phyloP scores from a whole-genome alignment of 257 asterid species.

The Cruciata laevipes region DNA sequence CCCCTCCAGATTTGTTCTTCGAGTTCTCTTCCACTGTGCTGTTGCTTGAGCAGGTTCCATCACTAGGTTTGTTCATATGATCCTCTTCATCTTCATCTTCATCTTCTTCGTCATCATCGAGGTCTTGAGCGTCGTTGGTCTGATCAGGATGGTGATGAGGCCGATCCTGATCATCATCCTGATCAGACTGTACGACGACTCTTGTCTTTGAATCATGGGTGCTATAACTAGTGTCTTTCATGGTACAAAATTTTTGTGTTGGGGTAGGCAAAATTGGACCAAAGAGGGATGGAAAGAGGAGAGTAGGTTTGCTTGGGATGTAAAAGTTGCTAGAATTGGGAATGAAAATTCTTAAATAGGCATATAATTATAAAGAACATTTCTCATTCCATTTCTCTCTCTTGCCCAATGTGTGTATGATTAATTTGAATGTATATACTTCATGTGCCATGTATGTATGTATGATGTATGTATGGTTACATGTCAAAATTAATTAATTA shows the following conservation, averaged over 20 bases:
- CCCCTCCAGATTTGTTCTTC: constrained; percentile 27
- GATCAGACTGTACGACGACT: constrained; percentile 9
- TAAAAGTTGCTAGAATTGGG: constrained; percentile 75
- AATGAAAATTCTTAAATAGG: constrained; percentile 52
- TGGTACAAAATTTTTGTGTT: not conserved
- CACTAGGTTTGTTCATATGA: constrained; percentile 9
- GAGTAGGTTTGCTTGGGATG: constrained; percentile 27
- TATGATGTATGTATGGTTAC: not conserved
- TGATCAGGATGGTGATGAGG: not conserved
- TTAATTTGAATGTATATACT: constrained; percentile 8
- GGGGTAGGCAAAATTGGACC: constrained; percentile 7
- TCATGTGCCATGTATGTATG: constrained; percentile 4
- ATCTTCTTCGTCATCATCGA: not conserved
- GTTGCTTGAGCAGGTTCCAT: constrained; percentile 59
- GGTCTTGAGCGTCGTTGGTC: constrained; percentile 8
- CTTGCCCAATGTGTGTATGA: constrained; percentile 12
- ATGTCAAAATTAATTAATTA: not conserved
- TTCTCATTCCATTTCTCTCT: constrained; percentile 32
- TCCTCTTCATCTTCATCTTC: constrained; percentile 16
- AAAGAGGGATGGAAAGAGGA: constrained; percentile 32
- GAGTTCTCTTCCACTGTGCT: constrained; percentile 84
- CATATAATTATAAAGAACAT: constrained; percentile 39
- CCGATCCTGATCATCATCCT: not conserved
- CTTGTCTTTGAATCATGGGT: constrained; percentile 38
- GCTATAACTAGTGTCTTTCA: constrained; percentile 22